phyloP scores from a whole-genome alignment of 176 grass and related monocot genomes.

The maize (Zea mays) region Zm-B73-REFERENCE-NAM-5.0 NC_050100.1:1443001-1443500 shows the following conservation, averaged over 20 bases:
- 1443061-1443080: background rate
- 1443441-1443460: background rate
- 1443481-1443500: background rate
- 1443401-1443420: background rate
- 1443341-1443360: background rate
- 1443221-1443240: background rate
- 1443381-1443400: background rate
- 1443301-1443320: background rate
- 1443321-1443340: background rate
- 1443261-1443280: background rate
- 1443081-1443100: background rate
- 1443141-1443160: constrained; percentile 2
- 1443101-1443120: background rate
- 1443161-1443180: background rate
- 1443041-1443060: background rate
- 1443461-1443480: background rate
- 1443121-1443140: background rate
- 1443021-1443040: constrained; percentile 49
- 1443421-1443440: background rate
- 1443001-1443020: constrained; percentile 64
- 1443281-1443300: background rate
- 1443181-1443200: background rate
- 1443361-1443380: constrained; percentile 8
- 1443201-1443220: background rate
- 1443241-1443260: background rate